Evolutionary conservation across 1,139 yeast species (phyloP).

Genomic region (Debaryomycetaceae sp.): DNA sequence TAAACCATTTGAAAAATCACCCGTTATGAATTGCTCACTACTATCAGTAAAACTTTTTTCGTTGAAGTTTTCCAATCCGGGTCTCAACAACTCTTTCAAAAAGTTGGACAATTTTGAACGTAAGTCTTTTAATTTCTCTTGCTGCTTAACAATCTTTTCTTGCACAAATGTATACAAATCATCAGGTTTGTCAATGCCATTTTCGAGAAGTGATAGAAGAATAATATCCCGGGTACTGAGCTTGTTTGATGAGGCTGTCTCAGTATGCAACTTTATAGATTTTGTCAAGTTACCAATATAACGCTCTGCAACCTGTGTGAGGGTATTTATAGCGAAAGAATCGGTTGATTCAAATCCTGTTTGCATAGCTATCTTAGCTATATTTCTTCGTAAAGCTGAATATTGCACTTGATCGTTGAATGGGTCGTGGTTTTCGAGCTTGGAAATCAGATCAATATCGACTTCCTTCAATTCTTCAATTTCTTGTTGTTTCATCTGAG

Average conservation of each 20-base stretch:
- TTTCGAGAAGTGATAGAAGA: constrained; percentile 66
- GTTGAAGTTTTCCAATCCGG: constrained; percentile 69
- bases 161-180: constrained; percentile 70
- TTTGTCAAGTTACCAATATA: constrained; percentile 73
- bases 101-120: constrained; percentile 67
- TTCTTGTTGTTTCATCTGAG: constrained; percentile 70
- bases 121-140: constrained; percentile 65
- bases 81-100: constrained; percentile 77
- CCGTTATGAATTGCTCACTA: constrained; percentile 90
- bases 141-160: constrained; percentile 70
- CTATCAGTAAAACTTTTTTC: constrained; percentile 84
- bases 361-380: constrained; percentile 83
- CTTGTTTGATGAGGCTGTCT: constrained; percentile 53
- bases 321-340: constrained; percentile 69
- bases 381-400: constrained; percentile 63
- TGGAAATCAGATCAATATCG: constrained; percentile 79
- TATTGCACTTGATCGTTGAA: constrained; percentile 57
- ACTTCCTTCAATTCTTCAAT: constrained; percentile 58
- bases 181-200: constrained; percentile 82
- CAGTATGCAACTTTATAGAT: constrained; percentile 68
- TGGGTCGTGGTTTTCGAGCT: constrained; percentile 64
- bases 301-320: constrained; percentile 81
- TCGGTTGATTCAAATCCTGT: constrained; percentile 89
- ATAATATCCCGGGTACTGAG: constrained; percentile 47
- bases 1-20: constrained; percentile 87